Conservation (phyloP, 2,329 filamentous ascomycete species). For the Stagonosporopsis rhizophila region DNA sequence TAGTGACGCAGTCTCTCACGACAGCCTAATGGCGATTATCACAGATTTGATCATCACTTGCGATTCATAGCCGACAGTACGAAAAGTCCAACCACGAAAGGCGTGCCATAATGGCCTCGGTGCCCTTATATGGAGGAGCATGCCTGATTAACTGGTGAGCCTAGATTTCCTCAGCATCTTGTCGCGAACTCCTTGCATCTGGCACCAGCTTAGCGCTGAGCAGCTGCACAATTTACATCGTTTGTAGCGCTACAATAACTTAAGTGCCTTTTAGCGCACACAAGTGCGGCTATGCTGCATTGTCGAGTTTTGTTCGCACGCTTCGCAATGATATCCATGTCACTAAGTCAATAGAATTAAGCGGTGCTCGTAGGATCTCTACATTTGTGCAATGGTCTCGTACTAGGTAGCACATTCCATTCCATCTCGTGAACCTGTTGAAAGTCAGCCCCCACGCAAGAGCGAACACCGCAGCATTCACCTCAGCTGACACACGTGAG, state of each 20-base stretch:
- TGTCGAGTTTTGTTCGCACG: not conserved
- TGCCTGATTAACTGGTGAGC: no score
- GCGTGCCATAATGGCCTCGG: not conserved
- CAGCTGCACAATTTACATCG: not conserved
- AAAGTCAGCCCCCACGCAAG: conserved; percentile 9
- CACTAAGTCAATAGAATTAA: not conserved
- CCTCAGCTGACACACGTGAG: conserved; percentile 9
- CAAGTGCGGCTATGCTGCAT: not conserved
- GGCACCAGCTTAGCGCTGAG: not conserved
- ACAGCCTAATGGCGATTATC: no score
- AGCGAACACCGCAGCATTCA: conserved; percentile 1
- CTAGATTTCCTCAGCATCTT: no score
- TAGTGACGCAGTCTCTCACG: not conserved
- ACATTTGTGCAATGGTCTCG: not conserved
- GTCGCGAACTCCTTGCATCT: not conserved
- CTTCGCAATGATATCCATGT: not conserved
- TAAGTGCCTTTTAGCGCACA: not conserved
- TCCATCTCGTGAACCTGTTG: not conserved
- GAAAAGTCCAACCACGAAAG: not conserved
- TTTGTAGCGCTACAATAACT: not conserved
- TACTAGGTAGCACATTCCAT: conserved; percentile 3
- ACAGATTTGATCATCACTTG: no score
- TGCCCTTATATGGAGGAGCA: no score
- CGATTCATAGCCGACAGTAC: not conserved
- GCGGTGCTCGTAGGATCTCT: not conserved